phyloP scores from a whole-genome alignment of 441 rosid genomes.

The Pelargonium myrrhifolium region DNA sequence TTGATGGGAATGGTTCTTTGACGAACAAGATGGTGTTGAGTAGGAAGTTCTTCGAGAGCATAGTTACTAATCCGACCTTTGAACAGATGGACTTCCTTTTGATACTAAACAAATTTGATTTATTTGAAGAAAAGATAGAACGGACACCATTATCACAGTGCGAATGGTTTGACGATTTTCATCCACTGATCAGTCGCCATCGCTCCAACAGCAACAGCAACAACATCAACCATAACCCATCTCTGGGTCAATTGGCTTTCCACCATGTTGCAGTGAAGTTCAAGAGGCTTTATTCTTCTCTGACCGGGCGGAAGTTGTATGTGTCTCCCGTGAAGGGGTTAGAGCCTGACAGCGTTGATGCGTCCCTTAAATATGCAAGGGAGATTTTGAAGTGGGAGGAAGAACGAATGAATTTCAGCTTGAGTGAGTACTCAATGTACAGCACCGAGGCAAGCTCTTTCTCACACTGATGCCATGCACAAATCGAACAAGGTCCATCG shows the following conservation, averaged over 20 bases:
- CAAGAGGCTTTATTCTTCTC: constrained; percentile 68
- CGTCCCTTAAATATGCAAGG: constrained; percentile 62
- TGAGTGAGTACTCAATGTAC: constrained; percentile 68
- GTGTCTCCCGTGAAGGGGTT: constrained; percentile 66
- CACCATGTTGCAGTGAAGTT: constrained; percentile 82
- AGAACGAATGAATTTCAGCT: constrained; percentile 60
- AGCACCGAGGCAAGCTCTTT: constrained; percentile 77
- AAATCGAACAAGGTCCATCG: constrained; percentile 13
- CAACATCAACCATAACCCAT: constrained; percentile 58
- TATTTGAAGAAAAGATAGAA: constrained; percentile 77
- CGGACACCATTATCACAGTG: constrained; percentile 53
- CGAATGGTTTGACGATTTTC: constrained; percentile 90
- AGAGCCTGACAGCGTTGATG: constrained; percentile 62
- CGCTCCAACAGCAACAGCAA: constrained; percentile 41
- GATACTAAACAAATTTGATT: constrained; percentile 74
- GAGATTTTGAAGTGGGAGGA: constrained; percentile 97
- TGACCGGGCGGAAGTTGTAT: constrained; percentile 68
- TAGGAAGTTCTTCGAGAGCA: constrained; percentile 75
- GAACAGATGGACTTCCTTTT: constrained; percentile 86
- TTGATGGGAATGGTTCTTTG: constrained; percentile 39
- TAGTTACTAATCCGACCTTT: constrained; percentile 74
- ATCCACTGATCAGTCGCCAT: constrained; percentile 60
- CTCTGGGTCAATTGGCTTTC: constrained; percentile 74
- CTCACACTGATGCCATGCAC: constrained; percentile 35
- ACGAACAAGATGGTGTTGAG: constrained; percentile 69